Evolutionary conservation across 352 stramenopile species (phyloP).

Genomic region (Phytophthora pluvialis): DNA sequence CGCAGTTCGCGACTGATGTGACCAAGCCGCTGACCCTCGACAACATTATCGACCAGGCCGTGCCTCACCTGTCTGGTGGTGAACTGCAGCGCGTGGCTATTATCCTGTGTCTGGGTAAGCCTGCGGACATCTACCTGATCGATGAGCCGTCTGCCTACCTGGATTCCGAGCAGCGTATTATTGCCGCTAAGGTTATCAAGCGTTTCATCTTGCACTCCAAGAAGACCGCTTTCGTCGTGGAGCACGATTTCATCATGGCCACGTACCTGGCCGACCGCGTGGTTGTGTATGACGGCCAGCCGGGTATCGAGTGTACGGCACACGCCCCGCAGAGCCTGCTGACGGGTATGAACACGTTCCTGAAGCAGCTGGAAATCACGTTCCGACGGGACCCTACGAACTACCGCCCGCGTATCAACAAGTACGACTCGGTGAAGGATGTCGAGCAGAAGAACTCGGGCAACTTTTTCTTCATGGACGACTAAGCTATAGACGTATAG

Average conservation of each 20-base stretch:
- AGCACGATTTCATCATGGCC: conserved; percentile 99
- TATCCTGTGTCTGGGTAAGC: conserved; percentile 97
- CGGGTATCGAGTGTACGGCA: conserved; percentile 98
- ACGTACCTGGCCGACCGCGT: conserved; percentile 98
- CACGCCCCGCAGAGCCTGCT: conserved; percentile 95
- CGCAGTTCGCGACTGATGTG: conserved; percentile 99
- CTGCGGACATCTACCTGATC: conserved; percentile 99
- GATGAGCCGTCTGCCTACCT: conserved; percentile 99
- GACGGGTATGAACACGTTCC: conserved; percentile 99
- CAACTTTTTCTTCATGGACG: conserved; percentile 99
- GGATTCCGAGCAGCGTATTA: conserved; percentile 99
- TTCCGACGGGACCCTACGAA: conserved; percentile 99
- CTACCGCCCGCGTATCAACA: conserved; percentile 98
- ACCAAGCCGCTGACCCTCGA: conserved; percentile 99
- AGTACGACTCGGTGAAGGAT: conserved; percentile 97
- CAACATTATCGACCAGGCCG: conserved; percentile 98
- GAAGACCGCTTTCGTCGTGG: conserved; percentile 99
- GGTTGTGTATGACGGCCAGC: conserved; percentile 95
- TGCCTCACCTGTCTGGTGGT: conserved; percentile 98
- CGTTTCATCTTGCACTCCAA: conserved; percentile 99
- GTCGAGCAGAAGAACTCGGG: conserved; percentile 96
- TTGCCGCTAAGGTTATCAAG: conserved; percentile 99
- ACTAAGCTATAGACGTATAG: conserved; percentile 68
- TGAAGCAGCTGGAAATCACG: conserved; percentile 99
- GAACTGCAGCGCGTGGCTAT: conserved; percentile 99